Evolutionary conservation across 306 rosid genomes (phyloP).

Genomic region (Corylus heterophylla): DNA sequence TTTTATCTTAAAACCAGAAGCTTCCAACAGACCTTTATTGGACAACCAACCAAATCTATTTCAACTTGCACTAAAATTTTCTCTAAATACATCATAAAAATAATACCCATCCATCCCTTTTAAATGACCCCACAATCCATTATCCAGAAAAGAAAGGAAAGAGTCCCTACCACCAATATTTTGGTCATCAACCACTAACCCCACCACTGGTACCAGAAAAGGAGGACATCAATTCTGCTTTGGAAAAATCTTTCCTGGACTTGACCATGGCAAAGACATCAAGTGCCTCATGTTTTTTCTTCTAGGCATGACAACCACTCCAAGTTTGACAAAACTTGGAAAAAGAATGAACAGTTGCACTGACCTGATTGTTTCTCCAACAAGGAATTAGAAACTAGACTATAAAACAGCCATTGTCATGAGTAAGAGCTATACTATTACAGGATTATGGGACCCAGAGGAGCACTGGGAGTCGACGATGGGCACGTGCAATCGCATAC

Average conservation of each 20-base stretch:
- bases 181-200: constrained; percentile 58
- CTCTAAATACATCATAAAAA: constrained; percentile 48
- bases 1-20: constrained; percentile 37
- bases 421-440: constrained; percentile 22
- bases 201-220: constrained; percentile 52
- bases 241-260: constrained; percentile 39
- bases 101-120: constrained; percentile 38
- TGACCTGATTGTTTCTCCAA: constrained; percentile 33
- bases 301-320: constrained; percentile 35
- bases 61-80: constrained; percentile 57
- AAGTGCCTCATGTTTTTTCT: constrained; percentile 37
- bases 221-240: constrained; percentile 42
- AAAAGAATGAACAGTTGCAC: constrained; percentile 32
- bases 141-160: constrained; percentile 32
- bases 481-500: constrained; percentile 17
- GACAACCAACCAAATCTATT: constrained; percentile 51
- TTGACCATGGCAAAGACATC: constrained; percentile 45
- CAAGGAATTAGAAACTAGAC: constrained; percentile 30
- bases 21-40: constrained; percentile 54
- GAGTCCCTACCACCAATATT: constrained; percentile 49
- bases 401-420: constrained; percentile 30
- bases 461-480: not conserved
- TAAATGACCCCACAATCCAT: constrained; percentile 60
- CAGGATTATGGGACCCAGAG: constrained; percentile 18
- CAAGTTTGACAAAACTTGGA: constrained; percentile 43